A percentile compares a stretch with the other conserved stretches of the same genome.
phyloP scores from a whole-genome alignment of 176 grass and related monocot species.

The Saccharum spontaneum region DNA sequence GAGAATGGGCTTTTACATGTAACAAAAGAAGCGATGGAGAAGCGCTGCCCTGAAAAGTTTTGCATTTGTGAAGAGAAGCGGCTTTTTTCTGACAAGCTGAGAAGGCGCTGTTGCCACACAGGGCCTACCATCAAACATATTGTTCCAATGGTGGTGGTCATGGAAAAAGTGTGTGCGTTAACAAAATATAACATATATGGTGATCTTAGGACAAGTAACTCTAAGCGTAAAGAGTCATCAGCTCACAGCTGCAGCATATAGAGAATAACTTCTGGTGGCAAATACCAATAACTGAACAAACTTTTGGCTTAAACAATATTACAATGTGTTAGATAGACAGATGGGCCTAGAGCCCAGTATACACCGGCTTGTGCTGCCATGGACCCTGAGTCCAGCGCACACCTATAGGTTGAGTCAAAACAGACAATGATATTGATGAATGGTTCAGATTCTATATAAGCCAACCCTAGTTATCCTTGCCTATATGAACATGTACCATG shows the following conservation, averaged over 20 bases:
- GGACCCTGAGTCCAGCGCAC: not conserved
- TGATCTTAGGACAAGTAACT: not conserved
- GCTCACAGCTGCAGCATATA: not conserved
- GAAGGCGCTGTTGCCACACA: not conserved
- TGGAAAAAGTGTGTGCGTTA: constrained; percentile 7
- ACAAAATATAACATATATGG: not conserved
- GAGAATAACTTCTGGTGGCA: constrained; percentile 8
- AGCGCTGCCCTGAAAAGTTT: not conserved
- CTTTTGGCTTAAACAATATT: not conserved
- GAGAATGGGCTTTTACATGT: not conserved
- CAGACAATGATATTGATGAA: not conserved
- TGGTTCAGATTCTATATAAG: not conserved
- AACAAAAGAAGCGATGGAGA: not conserved
- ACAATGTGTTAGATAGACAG: not conserved
- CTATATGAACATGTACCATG: not conserved
- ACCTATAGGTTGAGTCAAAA: not conserved
- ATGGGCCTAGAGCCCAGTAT: not conserved
- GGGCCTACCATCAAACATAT: not conserved
- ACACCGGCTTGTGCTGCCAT: not conserved
- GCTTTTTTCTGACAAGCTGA: not conserved
- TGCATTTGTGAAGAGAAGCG: not conserved
- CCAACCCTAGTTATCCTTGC: not conserved
- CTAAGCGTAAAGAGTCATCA: not conserved
- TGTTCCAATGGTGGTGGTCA: not conserved
- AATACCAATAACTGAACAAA: constrained; percentile 15